A percentile compares a stretch with the other conserved stretches of the same genome.
Conservation (phyloP, 257 asterid genomes). For the Verbena officinalis region DNA sequence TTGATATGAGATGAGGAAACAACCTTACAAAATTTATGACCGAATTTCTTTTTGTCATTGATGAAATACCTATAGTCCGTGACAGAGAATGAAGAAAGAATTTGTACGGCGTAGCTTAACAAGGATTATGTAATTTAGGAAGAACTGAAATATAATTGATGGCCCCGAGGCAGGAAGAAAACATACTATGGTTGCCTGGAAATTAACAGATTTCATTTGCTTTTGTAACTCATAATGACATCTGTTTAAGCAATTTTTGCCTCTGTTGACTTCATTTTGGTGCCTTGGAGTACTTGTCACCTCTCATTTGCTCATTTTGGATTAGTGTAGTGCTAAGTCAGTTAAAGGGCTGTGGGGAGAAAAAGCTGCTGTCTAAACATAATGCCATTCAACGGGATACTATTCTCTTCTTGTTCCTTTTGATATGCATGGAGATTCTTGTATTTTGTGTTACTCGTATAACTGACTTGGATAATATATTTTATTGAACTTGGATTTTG, state of each 20-base stretch:
- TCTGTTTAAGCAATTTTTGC: conserved; percentile 1
- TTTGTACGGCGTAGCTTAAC: background rate
- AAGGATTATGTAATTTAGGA: background rate
- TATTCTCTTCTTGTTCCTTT: conserved; percentile 1
- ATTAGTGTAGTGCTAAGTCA: conserved; percentile 1
- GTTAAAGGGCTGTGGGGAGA: conserved; percentile 13
- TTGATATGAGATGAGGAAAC: conserved; percentile 16
- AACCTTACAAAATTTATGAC: conserved; percentile 1
- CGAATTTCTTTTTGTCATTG: conserved; percentile 6
- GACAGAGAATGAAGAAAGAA: background rate
- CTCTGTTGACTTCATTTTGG: background rate
- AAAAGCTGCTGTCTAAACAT: background rate
- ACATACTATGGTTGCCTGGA: conserved; percentile 2
- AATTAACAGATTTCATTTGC: background rate
- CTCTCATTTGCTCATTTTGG: conserved; percentile 12
- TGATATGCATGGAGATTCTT: conserved; percentile 6
- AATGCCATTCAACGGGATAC: background rate
- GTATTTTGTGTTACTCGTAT: conserved; percentile 12
- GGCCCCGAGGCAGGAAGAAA: background rate
- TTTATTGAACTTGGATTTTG: conserved; percentile 8
- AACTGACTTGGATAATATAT: background rate
- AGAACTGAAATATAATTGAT: conserved; percentile 10
- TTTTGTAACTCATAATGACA: background rate
- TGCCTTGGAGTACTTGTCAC: background rate
- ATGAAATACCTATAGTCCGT: background rate